These are phyloP conservation scores for Lentinula edodes DNA, from an alignment of 768 basidiomycete genomes.

Conservation along the genomic window DNA sequence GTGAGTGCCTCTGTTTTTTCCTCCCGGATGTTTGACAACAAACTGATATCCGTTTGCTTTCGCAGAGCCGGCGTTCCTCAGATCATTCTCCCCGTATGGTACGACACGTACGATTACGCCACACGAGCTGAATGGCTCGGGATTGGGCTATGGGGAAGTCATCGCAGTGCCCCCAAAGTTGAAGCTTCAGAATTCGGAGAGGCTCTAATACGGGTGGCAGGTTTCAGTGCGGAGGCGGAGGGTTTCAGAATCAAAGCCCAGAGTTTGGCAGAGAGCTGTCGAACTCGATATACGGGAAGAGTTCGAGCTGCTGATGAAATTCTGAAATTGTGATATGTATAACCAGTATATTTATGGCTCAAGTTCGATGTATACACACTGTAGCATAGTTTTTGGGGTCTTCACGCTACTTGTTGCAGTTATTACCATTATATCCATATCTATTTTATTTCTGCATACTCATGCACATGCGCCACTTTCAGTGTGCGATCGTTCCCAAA, in stretches of 20 bases:
- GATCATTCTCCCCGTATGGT: constrained; percentile 18
- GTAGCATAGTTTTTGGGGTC: neutral
- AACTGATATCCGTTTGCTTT: neutral
- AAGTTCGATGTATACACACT: neutral
- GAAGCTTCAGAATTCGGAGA: constrained; percentile 13
- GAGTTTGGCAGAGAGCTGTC: neutral
- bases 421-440: no score
- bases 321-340: neutral
- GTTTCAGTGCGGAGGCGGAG: neutral
- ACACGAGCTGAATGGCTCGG: constrained; percentile 15
- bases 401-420: neutral
- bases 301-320: neutral
- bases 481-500: no score
- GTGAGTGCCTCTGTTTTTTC: constrained; percentile 1
- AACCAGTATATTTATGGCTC: neutral
- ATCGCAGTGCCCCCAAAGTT: constrained; percentile 10
- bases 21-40: neutral
- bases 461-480: no score
- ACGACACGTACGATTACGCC: constrained; percentile 18
- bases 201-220: constrained; percentile 12
- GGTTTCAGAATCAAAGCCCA: neutral
- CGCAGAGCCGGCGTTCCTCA: constrained; percentile 14
- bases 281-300: neutral
- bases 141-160: constrained; percentile 17
- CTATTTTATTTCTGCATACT: no score